A percentile compares a stretch with the other conserved stretches of the same genome.
phyloP scores from a whole-genome alignment of 306 rosid genomes.

The Cucurbita maxima region DNA sequence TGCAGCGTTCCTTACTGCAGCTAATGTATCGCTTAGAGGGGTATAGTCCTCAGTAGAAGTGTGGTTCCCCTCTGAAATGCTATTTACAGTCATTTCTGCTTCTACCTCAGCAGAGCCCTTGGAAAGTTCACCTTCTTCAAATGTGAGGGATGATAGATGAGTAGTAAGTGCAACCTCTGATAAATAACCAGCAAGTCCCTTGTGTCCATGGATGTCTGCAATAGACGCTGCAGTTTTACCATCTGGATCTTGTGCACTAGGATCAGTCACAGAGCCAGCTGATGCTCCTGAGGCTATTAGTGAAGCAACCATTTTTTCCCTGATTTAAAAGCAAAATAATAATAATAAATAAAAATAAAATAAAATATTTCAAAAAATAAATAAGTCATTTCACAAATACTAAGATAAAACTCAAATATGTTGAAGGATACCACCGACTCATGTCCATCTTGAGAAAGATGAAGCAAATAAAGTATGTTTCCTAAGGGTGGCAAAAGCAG shows the following conservation, averaged over 20 bases:
- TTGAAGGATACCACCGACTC: neutral
- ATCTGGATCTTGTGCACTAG: conserved; percentile 44
- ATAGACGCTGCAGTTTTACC: conserved; percentile 82
- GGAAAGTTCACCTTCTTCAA: conserved; percentile 52
- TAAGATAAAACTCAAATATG: neutral
- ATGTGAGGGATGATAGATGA: conserved; percentile 78
- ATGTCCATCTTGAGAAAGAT: neutral
- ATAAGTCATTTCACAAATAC: neutral
- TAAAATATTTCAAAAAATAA: too few species aligned
- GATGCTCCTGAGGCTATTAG: conserved; percentile 83
- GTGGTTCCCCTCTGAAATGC: conserved; percentile 37
- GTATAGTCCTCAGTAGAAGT: conserved; percentile 35
- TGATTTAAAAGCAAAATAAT: conserved; percentile 8
- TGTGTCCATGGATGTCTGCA: conserved; percentile 58
- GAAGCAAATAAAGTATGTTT: neutral
- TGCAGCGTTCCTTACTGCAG: conserved; percentile 78
- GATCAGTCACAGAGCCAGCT: conserved; percentile 98
- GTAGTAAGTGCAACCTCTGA: conserved; percentile 70
- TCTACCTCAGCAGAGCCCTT: conserved; percentile 50
- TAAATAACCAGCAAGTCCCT: conserved; percentile 96
- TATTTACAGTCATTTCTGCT: conserved; percentile 46
- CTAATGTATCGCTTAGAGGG: conserved; percentile 43
- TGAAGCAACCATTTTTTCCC: conserved; percentile 86
- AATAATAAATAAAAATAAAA: too few species aligned
- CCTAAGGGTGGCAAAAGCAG: neutral